phyloP scores from a whole-genome alignment of 257 asterid species.

The Solanum sejunctum region DNA sequence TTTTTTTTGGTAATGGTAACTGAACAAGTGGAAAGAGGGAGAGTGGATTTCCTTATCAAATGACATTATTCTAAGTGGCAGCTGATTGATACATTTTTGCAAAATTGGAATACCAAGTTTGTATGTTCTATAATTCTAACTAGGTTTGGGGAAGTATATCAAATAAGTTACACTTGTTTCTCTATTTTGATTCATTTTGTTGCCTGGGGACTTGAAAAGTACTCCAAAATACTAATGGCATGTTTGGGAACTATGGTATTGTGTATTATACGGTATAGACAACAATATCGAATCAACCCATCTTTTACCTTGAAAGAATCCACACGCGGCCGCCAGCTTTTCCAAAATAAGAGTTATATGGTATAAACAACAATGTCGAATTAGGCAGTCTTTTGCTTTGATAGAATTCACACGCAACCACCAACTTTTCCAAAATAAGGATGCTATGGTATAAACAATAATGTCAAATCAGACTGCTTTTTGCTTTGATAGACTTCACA shows the following conservation, averaged over 20 bases:
- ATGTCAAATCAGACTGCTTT: too few species aligned
- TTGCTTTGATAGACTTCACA: too few species aligned
- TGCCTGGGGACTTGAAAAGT: neutral
- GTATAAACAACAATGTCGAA: neutral
- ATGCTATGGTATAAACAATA: neutral
- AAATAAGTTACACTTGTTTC: neutral
- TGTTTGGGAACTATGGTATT: neutral
- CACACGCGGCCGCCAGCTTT: too few species aligned
- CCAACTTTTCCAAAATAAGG: neutral
- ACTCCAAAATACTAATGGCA: neutral
- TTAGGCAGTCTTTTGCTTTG: neutral
- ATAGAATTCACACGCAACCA: neutral
- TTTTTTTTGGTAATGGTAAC: neutral
- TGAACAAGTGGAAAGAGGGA: neutral
- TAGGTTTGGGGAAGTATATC: neutral
- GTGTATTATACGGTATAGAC: neutral
- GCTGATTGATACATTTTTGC: neutral
- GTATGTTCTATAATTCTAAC: neutral
- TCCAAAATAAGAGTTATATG: too few species aligned
- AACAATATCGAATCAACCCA: neutral
- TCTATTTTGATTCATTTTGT: neutral
- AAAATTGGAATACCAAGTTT: neutral
- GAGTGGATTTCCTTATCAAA: neutral
- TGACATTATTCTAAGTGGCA: neutral
- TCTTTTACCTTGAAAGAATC: too few species aligned